Evolutionary conservation across 495 filamentous ascomycete genomes (phyloP).

Genomic region (Rostrohypoxylon terebratum): DNA sequence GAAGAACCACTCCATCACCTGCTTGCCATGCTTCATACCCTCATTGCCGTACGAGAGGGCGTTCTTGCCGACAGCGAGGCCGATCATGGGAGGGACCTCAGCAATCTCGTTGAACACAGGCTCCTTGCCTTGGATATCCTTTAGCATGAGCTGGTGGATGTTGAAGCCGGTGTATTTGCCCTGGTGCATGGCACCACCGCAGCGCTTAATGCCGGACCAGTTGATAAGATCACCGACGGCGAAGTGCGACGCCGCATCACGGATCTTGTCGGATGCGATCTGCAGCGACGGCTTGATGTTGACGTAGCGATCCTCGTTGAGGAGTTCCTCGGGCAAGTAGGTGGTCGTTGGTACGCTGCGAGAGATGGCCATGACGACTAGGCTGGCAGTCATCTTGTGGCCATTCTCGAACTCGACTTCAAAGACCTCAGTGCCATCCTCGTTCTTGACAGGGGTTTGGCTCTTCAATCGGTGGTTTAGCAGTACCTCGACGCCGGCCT

Average conservation of each 20-base stretch:
- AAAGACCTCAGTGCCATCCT: conserved; percentile 42
- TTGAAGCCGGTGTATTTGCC: conserved; percentile 70
- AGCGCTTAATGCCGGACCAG: conserved; percentile 79
- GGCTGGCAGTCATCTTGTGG: conserved; percentile 62
- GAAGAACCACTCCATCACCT: conserved; percentile 71
- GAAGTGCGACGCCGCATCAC: conserved; percentile 68
- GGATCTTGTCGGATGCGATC: conserved; percentile 59
- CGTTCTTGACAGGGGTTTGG: conserved; percentile 49
- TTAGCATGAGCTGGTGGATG: conserved; percentile 67
- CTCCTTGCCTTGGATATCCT: conserved; percentile 52
- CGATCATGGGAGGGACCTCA: conserved; percentile 71
- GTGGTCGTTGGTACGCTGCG: conserved; percentile 64
- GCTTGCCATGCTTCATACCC: conserved; percentile 66
- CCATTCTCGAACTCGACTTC: conserved; percentile 68
- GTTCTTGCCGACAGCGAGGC: conserved; percentile 72
- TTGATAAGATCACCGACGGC: conserved; percentile 66
- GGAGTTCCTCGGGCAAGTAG: conserved; percentile 61
- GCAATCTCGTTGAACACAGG: conserved; percentile 60
- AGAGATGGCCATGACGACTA: conserved; percentile 71
- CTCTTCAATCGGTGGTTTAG: conserved; percentile 61
- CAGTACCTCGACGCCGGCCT: conserved; percentile 68
- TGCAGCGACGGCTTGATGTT: conserved; percentile 60
- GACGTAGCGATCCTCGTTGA: conserved; percentile 69
- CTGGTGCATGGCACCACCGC: conserved; percentile 75
- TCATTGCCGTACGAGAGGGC: conserved; percentile 69